Conservation (phyloP, 768 basidiomycete species). For the Russula compacta region DNA sequence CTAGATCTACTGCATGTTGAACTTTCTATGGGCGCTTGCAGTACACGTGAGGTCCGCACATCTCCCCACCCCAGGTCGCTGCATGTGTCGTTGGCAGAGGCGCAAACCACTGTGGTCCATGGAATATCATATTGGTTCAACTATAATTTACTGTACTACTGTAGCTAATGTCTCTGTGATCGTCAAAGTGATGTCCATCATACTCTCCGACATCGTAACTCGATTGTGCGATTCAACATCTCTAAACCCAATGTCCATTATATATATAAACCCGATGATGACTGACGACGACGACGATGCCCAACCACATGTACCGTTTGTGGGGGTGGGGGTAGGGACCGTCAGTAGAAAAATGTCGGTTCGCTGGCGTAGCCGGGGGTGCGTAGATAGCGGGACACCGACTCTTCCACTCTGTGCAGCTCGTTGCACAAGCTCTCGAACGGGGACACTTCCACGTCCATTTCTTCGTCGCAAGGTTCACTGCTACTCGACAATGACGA, state of each 20-base stretch:
- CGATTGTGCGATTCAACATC: too few relatives aligned
- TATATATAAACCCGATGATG: too few relatives aligned
- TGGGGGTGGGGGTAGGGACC: neutral
- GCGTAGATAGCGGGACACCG: neutral
- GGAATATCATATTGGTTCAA: neutral
- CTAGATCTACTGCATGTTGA: too few relatives aligned
- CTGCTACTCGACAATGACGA: neutral
- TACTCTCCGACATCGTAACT: neutral
- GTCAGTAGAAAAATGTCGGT: neutral
- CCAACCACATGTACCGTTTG: too few relatives aligned
- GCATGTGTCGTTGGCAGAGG: too few relatives aligned
- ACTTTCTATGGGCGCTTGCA: too few relatives aligned
- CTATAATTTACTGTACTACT: neutral
- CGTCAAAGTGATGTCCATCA: neutral
- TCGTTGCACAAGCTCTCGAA: constrained; percentile 10
- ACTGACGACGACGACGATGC: too few relatives aligned
- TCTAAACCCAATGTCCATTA: too few relatives aligned
- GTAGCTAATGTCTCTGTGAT: neutral
- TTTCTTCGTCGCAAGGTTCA: neutral
- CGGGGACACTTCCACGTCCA: neutral
- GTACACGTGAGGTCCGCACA: too few relatives aligned
- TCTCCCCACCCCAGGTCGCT: too few relatives aligned
- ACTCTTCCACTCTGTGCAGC: constrained; percentile 3
- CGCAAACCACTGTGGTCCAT: neutral
- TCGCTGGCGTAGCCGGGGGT: neutral